Percentiles rank a stretch among this genome's conserved stretches.
Evolutionary conservation across 306 rosid species (phyloP).

Genomic region (Dryas alaskensis): DNA sequence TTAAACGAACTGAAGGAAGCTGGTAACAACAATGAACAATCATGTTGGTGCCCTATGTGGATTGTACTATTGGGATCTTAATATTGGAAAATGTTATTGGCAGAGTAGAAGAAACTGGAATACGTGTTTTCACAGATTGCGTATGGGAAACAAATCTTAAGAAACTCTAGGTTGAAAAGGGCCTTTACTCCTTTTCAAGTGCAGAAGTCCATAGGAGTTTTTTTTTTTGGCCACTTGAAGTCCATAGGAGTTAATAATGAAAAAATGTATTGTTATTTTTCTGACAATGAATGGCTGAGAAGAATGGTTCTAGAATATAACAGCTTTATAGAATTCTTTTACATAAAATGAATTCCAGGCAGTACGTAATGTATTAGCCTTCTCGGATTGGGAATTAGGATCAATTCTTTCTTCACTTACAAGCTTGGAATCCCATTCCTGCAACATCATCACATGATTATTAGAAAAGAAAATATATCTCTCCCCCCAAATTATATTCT

Average conservation of each 20-base stretch:
- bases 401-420: constrained; percentile 38
- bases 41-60: no score
- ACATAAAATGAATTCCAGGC: constrained; percentile 29
- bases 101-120: not conserved
- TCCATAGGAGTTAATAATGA: not conserved
- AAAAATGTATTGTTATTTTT: not conserved
- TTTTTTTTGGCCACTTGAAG: no score
- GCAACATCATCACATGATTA: constrained; percentile 26
- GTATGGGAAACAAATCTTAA: no score
- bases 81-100: not conserved
- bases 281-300: not conserved
- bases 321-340: constrained; percentile 27
- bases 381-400: constrained; percentile 33
- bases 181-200: not conserved
- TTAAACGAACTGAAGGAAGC: no score
- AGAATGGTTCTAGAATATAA: constrained; percentile 7
- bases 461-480: constrained; percentile 19
- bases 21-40: no score
- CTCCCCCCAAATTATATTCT: not conserved
- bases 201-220: not conserved
- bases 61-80: no score
- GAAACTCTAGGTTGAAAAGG: not conserved
- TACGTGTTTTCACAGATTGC: not conserved
- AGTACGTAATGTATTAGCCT: not conserved
- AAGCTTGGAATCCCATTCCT: constrained; percentile 55